phyloP scores from a whole-genome alignment of 768 basidiomycete genomes.

The Clitopilus hobsonii region DNA sequence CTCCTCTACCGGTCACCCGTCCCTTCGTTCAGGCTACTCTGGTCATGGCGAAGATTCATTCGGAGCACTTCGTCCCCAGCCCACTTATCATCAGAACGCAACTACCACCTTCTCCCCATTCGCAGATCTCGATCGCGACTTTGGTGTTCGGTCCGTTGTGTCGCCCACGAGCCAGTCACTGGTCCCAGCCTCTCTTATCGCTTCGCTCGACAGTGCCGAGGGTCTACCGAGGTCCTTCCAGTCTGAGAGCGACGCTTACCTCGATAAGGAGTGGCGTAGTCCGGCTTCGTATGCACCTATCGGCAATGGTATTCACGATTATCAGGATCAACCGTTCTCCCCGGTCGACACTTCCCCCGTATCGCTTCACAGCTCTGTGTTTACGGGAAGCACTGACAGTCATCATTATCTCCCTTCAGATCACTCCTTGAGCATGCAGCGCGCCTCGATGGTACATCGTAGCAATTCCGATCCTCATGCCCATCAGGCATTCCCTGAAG shows the following conservation, averaged over 20 bases:
- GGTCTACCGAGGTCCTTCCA: slow-evolving; percentile 42
- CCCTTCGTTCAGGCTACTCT: slow-evolving; percentile 23
- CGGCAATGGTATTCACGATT: slow-evolving; percentile 7
- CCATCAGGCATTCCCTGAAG: not conserved
- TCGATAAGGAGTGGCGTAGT: slow-evolving; percentile 49
- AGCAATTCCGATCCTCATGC: slow-evolving; percentile 30
- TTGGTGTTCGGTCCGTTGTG: slow-evolving; percentile 10
- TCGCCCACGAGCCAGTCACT: slow-evolving; percentile 43
- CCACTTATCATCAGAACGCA: slow-evolving; percentile 10
- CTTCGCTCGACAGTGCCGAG: slow-evolving; percentile 43
- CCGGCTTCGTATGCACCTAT: slow-evolving; percentile 8
- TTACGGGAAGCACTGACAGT: slow-evolving; percentile 14
- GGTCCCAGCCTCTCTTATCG: slow-evolving; percentile 53
- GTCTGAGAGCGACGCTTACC: slow-evolving; percentile 46
- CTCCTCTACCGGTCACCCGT: not conserved
- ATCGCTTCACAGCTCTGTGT: slow-evolving; percentile 26
- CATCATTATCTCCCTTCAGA: slow-evolving; percentile 35
- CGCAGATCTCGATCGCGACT: slow-evolving; percentile 31
- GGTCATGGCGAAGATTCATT: slow-evolving; percentile 38
- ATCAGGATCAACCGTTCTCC: slow-evolving; percentile 8
- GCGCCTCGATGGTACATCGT: slow-evolving; percentile 23
- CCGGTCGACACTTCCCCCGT: slow-evolving; percentile 36
- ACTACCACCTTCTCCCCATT: slow-evolving; percentile 51
- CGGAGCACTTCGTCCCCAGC: slow-evolving; percentile 16
- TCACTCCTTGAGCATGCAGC: slow-evolving; percentile 23